Conservation (phyloP, 2,329 filamentous ascomycete species). For the Allantophomopsis cytisporea region DNA sequence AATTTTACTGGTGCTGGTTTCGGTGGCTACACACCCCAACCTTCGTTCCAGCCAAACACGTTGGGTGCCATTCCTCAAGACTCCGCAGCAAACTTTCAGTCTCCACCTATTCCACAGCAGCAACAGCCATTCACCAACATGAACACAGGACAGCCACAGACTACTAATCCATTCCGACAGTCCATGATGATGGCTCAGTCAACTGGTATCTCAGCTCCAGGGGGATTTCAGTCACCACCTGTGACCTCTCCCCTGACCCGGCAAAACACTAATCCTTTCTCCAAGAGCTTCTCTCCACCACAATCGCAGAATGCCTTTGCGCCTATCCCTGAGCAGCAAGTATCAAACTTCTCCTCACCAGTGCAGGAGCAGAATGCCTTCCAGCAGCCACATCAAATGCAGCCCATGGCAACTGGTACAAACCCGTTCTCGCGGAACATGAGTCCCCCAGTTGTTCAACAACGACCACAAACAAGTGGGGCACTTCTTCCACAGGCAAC, state of each 20-base stretch:
- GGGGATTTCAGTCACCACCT: constrained; percentile 23
- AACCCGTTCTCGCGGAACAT: constrained; percentile 54
- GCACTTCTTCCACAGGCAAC: constrained; percentile 62
- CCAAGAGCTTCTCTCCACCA: constrained; percentile 38
- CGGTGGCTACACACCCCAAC: constrained; percentile 63
- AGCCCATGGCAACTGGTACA: constrained; percentile 50
- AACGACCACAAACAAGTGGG: constrained; percentile 18
- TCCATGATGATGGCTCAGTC: constrained; percentile 60
- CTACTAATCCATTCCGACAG: constrained; percentile 86
- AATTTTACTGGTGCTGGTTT: constrained; percentile 68
- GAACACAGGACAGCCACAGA: constrained; percentile 39
- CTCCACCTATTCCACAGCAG: constrained; percentile 4
- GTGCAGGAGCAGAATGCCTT: constrained; percentile 9
- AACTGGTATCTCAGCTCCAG: constrained; percentile 29
- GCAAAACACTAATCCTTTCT: constrained; percentile 79
- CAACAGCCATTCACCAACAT: constrained; percentile 24
- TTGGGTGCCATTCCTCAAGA: constrained; percentile 46
- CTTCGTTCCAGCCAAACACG: constrained; percentile 38
- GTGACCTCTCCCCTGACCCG: constrained; percentile 33
- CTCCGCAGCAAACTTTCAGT: constrained; percentile 34
- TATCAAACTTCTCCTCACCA: too few species aligned
- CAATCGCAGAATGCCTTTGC: constrained; percentile 16
- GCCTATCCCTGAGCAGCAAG: constrained; percentile 17
- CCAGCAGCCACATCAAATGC: constrained; percentile 26
- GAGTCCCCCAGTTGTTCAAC: constrained; percentile 11